A percentile compares a stretch with the other conserved stretches of the same genome.
Evolutionary conservation across 208 protist genomes (phyloP).

Genomic region (Leishmania tropica): DNA sequence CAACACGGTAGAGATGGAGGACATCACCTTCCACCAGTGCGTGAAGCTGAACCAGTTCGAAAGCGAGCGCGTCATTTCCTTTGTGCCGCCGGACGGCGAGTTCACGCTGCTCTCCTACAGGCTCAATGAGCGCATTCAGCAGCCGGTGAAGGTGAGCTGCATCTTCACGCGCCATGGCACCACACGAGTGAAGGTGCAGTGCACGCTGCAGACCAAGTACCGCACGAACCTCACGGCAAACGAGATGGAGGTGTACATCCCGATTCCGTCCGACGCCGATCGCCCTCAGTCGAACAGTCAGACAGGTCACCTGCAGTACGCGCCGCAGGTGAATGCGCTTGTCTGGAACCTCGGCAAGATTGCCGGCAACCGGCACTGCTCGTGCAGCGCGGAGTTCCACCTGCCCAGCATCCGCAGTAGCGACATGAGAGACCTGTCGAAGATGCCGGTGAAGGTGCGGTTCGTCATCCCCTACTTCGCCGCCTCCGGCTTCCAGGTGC

Average conservation of each 20-base stretch:
- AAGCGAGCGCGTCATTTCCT: slow-evolving; percentile 92
- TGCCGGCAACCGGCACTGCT: slow-evolving; percentile 93
- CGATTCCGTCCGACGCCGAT: slow-evolving; percentile 98
- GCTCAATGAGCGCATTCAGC: slow-evolving; percentile 93
- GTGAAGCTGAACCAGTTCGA: slow-evolving; percentile 98
- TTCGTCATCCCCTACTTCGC: slow-evolving; percentile 99
- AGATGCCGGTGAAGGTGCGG: slow-evolving; percentile 95
- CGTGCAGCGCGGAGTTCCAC: slow-evolving; percentile 94
- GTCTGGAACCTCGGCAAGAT: slow-evolving; percentile 99
- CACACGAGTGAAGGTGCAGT: slow-evolving; percentile 95
- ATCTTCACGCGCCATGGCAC: slow-evolving; percentile 89
- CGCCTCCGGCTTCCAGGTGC: slow-evolving; percentile 98
- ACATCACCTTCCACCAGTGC: slow-evolving; percentile 99
- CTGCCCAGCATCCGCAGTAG: slow-evolving; percentile 93
- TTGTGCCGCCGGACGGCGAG: slow-evolving; percentile 97
- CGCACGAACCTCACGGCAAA: slow-evolving; percentile 94
- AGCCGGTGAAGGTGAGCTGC: slow-evolving; percentile 94
- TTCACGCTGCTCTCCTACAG: slow-evolving; percentile 99
- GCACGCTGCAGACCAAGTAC: slow-evolving; percentile 94
- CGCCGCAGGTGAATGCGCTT: slow-evolving; percentile 96
- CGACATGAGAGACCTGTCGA: slow-evolving; percentile 71
- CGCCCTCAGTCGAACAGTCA: slow-evolving; percentile 93
- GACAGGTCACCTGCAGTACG: slow-evolving; percentile 93
- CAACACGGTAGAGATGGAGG: slow-evolving; percentile 92
- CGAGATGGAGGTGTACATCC: slow-evolving; percentile 97